Percentiles rank a stretch among this genome's conserved stretches.
Conservation (phyloP, 2,329 filamentous ascomycete species). For the Parastagonospora nodorum region DNA sequence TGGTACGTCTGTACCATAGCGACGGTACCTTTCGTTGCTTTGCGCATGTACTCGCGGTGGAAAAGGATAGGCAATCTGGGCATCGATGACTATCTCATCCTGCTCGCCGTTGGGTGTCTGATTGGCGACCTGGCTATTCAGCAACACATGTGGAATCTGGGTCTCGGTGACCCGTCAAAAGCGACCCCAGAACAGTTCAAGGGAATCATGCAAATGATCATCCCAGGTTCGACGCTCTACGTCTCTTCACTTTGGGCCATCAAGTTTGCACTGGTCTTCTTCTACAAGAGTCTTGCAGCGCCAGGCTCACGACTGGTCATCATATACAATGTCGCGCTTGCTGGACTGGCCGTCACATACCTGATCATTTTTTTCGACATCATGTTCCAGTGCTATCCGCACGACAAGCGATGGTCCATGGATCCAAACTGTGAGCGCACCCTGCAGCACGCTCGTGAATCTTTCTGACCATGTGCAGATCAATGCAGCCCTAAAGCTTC, state of each 20-base stretch:
- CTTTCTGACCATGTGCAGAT: constrained; percentile 19
- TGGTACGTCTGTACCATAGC: constrained; percentile 43
- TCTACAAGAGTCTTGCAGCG: constrained; percentile 49
- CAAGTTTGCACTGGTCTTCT: constrained; percentile 49
- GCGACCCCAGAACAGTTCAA: constrained; percentile 23
- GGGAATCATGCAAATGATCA: constrained; percentile 43
- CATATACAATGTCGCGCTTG: constrained; percentile 47
- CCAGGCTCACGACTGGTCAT: constrained; percentile 43
- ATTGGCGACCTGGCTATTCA: constrained; percentile 41
- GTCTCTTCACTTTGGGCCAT: constrained; percentile 50
- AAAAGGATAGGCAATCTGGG: constrained; percentile 31
- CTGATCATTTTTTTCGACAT: constrained; percentile 47
- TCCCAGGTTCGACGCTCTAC: constrained; percentile 50
- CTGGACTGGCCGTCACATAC: constrained; percentile 37
- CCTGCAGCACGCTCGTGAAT: background rate
- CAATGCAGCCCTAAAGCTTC: constrained; percentile 23
- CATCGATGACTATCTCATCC: constrained; percentile 40
- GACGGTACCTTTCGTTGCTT: constrained; percentile 31
- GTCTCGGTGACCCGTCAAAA: constrained; percentile 25
- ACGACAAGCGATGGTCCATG: constrained; percentile 32
- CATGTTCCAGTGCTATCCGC: constrained; percentile 48
- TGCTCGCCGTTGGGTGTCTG: constrained; percentile 37
- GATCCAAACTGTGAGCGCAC: constrained; percentile 20
- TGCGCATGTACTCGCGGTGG: constrained; percentile 37
- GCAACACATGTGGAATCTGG: constrained; percentile 43